A percentile compares a stretch with the other conserved stretches of the same genome.
These are phyloP conservation scores for Trichophyton rubrum DNA, from an alignment of 2,329 filamentous ascomycete genomes.

Conservation along the genomic window DNA sequence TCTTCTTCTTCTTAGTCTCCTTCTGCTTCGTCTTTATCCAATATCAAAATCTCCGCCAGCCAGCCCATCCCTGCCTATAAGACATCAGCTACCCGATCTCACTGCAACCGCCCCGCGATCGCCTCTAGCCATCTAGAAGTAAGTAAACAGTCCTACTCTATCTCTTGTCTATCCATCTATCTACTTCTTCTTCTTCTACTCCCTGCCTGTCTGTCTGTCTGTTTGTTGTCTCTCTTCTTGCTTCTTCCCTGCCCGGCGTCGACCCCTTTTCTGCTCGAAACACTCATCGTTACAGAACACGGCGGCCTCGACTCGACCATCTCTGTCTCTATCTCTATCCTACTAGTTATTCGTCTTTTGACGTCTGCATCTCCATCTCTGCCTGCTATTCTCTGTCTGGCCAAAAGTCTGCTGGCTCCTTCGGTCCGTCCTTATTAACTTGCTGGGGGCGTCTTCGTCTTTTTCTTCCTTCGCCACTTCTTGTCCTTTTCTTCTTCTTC, in stretches of 20 bases:
- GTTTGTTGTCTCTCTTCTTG: background rate
- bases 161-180: background rate
- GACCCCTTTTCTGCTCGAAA: background rate
- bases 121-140: background rate
- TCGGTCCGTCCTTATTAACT: too few relatives aligned
- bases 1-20: background rate
- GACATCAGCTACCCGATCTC: background rate
- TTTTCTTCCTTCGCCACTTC: background rate
- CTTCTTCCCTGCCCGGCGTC: background rate
- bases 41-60: too few relatives aligned
- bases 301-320: background rate
- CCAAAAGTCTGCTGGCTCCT: too few relatives aligned
- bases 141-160: background rate
- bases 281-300: background rate
- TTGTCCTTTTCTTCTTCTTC: background rate
- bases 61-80: background rate
- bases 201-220: too few relatives aligned
- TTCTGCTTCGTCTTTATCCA: background rate
- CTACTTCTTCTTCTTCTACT: background rate
- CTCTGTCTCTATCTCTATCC: too few relatives aligned
- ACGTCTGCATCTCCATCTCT: too few relatives aligned
- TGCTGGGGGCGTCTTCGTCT: background rate
- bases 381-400: too few relatives aligned
- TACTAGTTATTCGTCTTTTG: too few relatives aligned
- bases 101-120: background rate